Evolutionary conservation across 2,329 filamentous ascomycete species (phyloP).

Genomic region (Verticillium zaregamsianum): DNA sequence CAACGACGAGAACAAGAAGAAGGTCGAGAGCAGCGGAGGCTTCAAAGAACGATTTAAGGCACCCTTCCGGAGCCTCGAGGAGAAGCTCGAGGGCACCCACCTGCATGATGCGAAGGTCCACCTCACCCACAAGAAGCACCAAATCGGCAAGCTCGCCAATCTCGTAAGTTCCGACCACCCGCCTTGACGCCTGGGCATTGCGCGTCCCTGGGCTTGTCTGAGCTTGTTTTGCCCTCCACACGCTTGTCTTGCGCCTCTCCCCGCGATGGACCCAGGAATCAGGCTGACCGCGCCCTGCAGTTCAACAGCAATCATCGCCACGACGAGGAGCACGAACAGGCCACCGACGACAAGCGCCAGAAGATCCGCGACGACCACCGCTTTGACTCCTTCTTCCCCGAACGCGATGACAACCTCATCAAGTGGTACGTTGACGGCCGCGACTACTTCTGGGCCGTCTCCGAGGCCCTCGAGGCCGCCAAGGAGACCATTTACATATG

Average conservation of each 20-base stretch:
- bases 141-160: constrained; percentile 61
- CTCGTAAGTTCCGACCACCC: constrained; percentile 37
- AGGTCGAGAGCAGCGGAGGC: constrained; percentile 22
- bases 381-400: constrained; percentile 87
- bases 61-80: constrained; percentile 40
- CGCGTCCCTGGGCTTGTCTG: not conserved
- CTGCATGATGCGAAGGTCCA: constrained; percentile 54
- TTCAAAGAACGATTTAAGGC: constrained; percentile 45
- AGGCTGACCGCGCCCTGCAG: constrained; percentile 22
- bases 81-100: constrained; percentile 50
- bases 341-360: constrained; percentile 74
- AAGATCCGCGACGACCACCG: constrained; percentile 70
- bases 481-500: constrained; percentile 92
- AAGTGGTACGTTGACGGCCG: constrained; percentile 98
- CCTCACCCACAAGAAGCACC: constrained; percentile 59
- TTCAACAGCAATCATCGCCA: constrained; percentile 89
- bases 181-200: not conserved
- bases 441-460: constrained; percentile 94
- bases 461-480: constrained; percentile 81
- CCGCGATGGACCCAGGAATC: not conserved
- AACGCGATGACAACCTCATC: constrained; percentile 76
- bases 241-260: not conserved
- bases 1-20: constrained; percentile 14
- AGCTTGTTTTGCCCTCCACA: not conserved
- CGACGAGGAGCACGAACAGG: constrained; percentile 86